Conservation (phyloP, 2,329 filamentous ascomycete species). For the Leptoxyphium fumago region DNA sequence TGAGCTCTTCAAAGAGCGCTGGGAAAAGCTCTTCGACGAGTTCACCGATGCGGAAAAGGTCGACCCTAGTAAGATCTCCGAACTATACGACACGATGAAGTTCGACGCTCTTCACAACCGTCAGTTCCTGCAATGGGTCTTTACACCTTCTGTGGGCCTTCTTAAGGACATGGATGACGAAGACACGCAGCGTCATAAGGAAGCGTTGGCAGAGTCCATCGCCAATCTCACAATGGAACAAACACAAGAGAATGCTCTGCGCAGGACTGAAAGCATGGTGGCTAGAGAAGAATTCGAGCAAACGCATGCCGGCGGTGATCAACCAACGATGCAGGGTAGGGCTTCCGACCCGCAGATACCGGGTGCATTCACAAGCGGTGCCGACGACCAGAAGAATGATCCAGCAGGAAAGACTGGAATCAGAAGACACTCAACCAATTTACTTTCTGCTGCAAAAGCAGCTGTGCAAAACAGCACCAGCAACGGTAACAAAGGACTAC, state of each 20-base stretch:
- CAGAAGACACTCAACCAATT: conserved; percentile 35
- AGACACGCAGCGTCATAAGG: neutral
- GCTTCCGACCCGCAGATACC: conserved; percentile 7
- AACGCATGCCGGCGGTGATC: conserved; percentile 14
- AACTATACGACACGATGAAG: conserved; percentile 99
- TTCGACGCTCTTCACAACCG: conserved; percentile 96
- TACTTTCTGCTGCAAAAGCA: conserved; percentile 7
- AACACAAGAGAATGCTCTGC: conserved; percentile 4
- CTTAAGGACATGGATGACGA: conserved; percentile 45
- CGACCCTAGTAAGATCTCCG: conserved; percentile 95
- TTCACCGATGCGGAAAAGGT: conserved; percentile 97
- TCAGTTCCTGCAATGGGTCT: conserved; percentile 93
- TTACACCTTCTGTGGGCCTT: conserved; percentile 70
- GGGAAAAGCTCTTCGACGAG: conserved; percentile 95
- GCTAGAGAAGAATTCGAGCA: conserved; percentile 18
- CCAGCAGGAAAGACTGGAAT: conserved; percentile 35
- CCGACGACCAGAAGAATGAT: conserved; percentile 5
- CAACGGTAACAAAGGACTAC: neutral
- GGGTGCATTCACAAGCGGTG: conserved; percentile 3
- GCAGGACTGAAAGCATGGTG: conserved; percentile 17
- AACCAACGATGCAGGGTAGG: conserved; percentile 6
- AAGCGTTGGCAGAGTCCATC: neutral
- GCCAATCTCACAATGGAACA: neutral
- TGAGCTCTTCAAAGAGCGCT: conserved; percentile 85
- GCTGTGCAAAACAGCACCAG: conserved; percentile 3